Base-by-base conservation (phyloP, 768 basidiomycete species). In the Arthromyces matolae region DNA sequence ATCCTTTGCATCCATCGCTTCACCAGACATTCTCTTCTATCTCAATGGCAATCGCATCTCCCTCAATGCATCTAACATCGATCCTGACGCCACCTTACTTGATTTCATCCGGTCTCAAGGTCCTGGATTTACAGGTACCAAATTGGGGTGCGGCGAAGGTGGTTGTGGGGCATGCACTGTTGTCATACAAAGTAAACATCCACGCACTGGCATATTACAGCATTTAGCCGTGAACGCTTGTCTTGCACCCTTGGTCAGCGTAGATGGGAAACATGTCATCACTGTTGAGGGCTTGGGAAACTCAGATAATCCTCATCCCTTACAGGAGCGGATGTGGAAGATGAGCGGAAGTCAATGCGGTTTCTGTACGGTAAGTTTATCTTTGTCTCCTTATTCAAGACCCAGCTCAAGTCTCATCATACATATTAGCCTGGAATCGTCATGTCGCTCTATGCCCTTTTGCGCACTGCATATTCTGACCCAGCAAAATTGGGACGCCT, bases 261-360 rank as follows among this genome's bases (percentile, higher is more conserved):
- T 54, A 10, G 53, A 54, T 14, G 53, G 53, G 18, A 54, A 54
- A 42, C 53, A 54, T 34, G 39, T 54, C 16, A 54, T 54, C 18
- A 54, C 53, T 3, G 29, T 54, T 3, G 53, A 54, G 23, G 53
- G 53, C 16, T 18, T 54, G 27, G 53, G 53, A 2, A 33, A 51
- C 25, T 47, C 53, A 4, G 53, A 54, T 29, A 54, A 54, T 20
- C 53, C 53, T 10, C 53, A 54, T 35, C 49, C 53, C 19, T 22
- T 54, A 23, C 53, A 54, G 22, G 53, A 54, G 39, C 47, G 53
- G 34, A 48, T 54, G 49, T 54, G 53, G 53, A 54, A 51, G 46
- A 47, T 54, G 53, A 54, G 53, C 36, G 53, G 53, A 1, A 54
- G 53, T 35, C 53, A 54, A 14, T 54, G 53, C 28, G 53, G 53